Evolutionary conservation across 225 moss, liverwort and hornwort species (phyloP), one percentile per base, ranked within the genome.

Genomic region (Polytrichum commune): DNA sequence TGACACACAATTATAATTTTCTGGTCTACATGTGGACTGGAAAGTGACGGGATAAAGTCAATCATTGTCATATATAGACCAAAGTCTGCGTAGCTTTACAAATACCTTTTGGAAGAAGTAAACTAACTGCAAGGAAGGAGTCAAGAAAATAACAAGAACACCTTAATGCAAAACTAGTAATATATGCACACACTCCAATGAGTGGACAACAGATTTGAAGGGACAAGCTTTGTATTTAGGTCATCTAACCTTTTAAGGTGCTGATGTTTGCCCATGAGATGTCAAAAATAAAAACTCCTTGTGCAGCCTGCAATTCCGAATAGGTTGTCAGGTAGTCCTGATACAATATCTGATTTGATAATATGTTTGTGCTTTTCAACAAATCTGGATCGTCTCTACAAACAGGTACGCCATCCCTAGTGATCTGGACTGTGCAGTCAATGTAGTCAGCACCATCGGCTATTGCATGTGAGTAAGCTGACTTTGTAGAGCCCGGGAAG

Each of bases 381-480:
- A 90, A 66, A 79, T 90, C 71, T 1, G 76, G 28, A 27, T 79
- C 72, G 29, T 73, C 73, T 65, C 79, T 79, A 71, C 90, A 90
- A 27, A 90, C 76, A 25, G 81, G 77, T 27, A 79, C 69, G 53
- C 86, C 74, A 68, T 90, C 90, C 16, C 54, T 66, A 4, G 84
- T 84, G 5, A 86, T 82, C 66, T 90, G 90, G 8, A 90, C 86
- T 1, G 69, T 22, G 69, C 90, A 90, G 54, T 90, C 90, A n/a
- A 90, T 90, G 55, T 86, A 90, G 35, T 86, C 90, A 6, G 86
- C 90, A 22, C 81, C 82, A n/a, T 79, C 82, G 7, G 54, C n/a
- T 8, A 90, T 72, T 10, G 90, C 90, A 54, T 69, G 67, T 23
- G 30, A 26, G 72, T 90, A 90, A 23, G 90, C 81, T 9, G 70